phyloP scores from a whole-genome alignment of 176 grass and related monocot species.

The Lolium perenne region DNA sequence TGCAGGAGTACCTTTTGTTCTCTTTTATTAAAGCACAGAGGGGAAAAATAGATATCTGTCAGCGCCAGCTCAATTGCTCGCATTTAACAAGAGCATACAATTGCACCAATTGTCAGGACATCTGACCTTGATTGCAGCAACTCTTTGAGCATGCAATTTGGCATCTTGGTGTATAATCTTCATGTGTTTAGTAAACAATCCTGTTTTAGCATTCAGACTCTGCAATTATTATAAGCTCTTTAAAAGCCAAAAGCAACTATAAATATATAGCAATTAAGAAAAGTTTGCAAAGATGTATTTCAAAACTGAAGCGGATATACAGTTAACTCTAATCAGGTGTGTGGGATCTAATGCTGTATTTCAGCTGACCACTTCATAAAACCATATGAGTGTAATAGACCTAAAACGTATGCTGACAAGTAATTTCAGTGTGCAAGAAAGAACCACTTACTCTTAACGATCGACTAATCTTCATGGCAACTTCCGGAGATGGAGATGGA shows the following conservation, averaged over 20 bases:
- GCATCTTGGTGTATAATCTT: slow-evolving; percentile 87
- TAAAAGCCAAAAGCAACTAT: slow-evolving; percentile 48
- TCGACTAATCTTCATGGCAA: slow-evolving; percentile 86
- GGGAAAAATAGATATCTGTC: not conserved
- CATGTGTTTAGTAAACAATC: slow-evolving; percentile 92
- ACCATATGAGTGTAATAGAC: not conserved
- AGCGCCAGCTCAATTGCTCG: slow-evolving; percentile 22
- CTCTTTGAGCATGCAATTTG: slow-evolving; percentile 82
- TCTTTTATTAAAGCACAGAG: slow-evolving; percentile 50
- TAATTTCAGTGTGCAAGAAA: slow-evolving; percentile 21
- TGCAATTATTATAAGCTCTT: slow-evolving; percentile 72
- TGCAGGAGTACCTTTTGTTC: slow-evolving; percentile 73
- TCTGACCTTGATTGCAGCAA: slow-evolving; percentile 88
- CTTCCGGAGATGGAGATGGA: slow-evolving; percentile 82
- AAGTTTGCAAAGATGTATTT: not conserved
- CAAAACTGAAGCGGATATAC: not conserved
- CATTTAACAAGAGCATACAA: slow-evolving; percentile 31
- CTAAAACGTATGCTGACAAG: not conserved
- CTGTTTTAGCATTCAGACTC: slow-evolving; percentile 99
- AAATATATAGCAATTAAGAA: not conserved
- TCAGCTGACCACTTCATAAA: not conserved
- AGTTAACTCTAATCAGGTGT: slow-evolving; percentile 8
- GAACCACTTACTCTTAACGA: slow-evolving; percentile 69
- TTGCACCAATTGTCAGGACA: not conserved
- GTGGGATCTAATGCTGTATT: not conserved